A percentile compares a stretch with the other conserved stretches of the same genome.
Conservation (phyloP, 2,329 filamentous ascomycete species). For the Epicoccum sorghinum region DNA sequence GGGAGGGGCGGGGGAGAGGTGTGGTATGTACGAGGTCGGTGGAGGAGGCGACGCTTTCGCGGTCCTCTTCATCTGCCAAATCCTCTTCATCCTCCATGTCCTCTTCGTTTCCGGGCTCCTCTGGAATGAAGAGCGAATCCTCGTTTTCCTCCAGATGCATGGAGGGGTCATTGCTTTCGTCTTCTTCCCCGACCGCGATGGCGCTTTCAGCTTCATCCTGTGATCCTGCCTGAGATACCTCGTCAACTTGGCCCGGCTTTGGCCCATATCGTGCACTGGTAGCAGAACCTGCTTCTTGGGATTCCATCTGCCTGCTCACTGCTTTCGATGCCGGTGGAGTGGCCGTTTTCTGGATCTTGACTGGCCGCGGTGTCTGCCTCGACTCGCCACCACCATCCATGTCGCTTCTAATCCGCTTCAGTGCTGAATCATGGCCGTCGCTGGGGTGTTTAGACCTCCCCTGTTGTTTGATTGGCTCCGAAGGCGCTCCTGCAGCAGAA, state of each 20-base stretch:
- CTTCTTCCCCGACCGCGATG: not conserved
- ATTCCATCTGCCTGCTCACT: constrained; percentile 19
- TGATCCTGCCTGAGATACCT: too few species aligned
- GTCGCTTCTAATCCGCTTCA: constrained; percentile 28
- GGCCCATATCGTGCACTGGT: too few species aligned
- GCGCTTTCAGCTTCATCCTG: not conserved
- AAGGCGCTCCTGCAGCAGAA: constrained; percentile 16
- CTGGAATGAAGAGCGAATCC: too few species aligned
- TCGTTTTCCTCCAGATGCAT: not conserved
- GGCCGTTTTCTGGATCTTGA: constrained; percentile 26
- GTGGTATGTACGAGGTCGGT: too few species aligned
- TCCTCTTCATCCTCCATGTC: not conserved
- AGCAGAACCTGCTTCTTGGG: constrained; percentile 32
- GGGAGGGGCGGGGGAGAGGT: too few species aligned
- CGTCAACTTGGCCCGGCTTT: too few species aligned
- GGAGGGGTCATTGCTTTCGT: constrained; percentile 21
- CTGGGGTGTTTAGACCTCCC: constrained; percentile 30
- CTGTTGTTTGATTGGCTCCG: too few species aligned
- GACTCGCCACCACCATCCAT: constrained; percentile 6
- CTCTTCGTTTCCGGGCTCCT: not conserved
- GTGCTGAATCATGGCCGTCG: constrained; percentile 25
- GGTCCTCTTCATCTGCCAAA: not conserved
- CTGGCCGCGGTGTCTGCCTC: constrained; percentile 7
- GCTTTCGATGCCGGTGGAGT: constrained; percentile 12
- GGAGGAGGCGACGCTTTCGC: not conserved